These are phyloP conservation scores for Hirschfeldia incana DNA, from an alignment of 345 rosid species.

Conservation along the genomic window DNA sequence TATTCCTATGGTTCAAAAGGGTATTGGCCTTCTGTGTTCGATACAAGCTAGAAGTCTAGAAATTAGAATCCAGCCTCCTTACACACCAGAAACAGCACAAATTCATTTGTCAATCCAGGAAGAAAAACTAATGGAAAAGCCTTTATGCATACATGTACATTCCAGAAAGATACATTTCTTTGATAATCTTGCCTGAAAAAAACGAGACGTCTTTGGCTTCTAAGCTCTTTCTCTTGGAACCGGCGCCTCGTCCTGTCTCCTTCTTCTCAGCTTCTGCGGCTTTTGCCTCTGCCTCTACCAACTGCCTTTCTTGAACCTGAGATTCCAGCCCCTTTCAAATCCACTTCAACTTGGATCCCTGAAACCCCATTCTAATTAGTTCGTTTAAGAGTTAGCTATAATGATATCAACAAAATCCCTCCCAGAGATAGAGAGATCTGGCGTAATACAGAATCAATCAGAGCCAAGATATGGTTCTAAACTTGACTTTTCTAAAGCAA, in stretches of 20 bases:
- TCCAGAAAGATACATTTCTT: not conserved
- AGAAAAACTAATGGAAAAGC: not conserved
- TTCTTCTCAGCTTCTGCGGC: constrained; percentile 50
- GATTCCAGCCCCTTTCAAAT: constrained; percentile 55
- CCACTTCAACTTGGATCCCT: constrained; percentile 82
- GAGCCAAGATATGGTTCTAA: not conserved
- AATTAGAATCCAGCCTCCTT: not conserved
- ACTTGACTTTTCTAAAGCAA: not conserved
- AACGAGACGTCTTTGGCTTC: not conserved
- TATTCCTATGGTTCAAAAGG: not conserved
- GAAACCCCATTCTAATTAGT: not conserved
- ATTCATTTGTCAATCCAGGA: not conserved
- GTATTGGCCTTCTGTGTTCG: not conserved
- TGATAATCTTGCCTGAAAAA: constrained; percentile 13
- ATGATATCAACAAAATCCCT: not conserved
- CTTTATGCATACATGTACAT: constrained; percentile 1
- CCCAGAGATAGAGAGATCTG: not conserved
- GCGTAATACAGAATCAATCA: not conserved
- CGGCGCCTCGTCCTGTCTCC: constrained; percentile 63
- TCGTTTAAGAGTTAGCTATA: not conserved
- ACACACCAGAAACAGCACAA: not conserved
- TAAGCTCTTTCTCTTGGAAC: constrained; percentile 72
- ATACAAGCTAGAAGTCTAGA: constrained; percentile 4
- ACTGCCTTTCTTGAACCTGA: constrained; percentile 54
- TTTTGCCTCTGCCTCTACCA: constrained; percentile 45